Base-by-base conservation (phyloP, 108 stramenopile species). In the Skeletonema grethae region DNA sequence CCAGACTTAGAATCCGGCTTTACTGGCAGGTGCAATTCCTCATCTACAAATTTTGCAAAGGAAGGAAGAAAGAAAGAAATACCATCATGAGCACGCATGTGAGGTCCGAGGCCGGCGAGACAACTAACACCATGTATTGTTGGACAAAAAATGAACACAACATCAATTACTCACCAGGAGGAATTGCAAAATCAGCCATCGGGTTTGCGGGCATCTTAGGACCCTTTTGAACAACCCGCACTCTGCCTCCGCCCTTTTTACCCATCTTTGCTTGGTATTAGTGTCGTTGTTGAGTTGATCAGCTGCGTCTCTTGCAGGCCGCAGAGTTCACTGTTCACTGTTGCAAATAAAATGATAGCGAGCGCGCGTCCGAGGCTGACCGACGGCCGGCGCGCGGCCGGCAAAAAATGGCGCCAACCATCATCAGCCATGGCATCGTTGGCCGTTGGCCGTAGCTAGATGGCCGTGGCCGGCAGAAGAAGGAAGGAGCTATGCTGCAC, bases 191-290 rank as follows among this genome's bases (percentile, higher is more conserved):
- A 39, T 79, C 82, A 31, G 78, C 72, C 35, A 94, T 71, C 12
- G 84, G 85, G 39, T 90, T 90, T 62, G 82, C 72, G 35, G 86
- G 79, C 69, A 77, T 82, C 32, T 83, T 70, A n/a, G 87, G 85
- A 34, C 78, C 90, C 60, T 86, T 64, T 73, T 91, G 90, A 71
- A 91, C 90, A 62, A 91, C 73, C 22, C 89, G 86, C 2, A 91
- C 86, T 65, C 82, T 69, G 30, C 86, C 87, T 55, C 85, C 86
- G 36, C 75, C 64, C 45, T 87, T 88, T 65, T 90, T 90, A 46
- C 88, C 89, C 89, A 88, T 88, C 63, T 20, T 70, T 55, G 59
- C 57, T 43, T 43, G 15, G 41, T 43, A 43, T 43, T 43, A 43
- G 15, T 43, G 15, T 43, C 41, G 13, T n/a, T 43, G 41, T 3